Conservation (phyloP, 2,329 filamentous ascomycete species). For the Lachnellula occidentalis region DNA sequence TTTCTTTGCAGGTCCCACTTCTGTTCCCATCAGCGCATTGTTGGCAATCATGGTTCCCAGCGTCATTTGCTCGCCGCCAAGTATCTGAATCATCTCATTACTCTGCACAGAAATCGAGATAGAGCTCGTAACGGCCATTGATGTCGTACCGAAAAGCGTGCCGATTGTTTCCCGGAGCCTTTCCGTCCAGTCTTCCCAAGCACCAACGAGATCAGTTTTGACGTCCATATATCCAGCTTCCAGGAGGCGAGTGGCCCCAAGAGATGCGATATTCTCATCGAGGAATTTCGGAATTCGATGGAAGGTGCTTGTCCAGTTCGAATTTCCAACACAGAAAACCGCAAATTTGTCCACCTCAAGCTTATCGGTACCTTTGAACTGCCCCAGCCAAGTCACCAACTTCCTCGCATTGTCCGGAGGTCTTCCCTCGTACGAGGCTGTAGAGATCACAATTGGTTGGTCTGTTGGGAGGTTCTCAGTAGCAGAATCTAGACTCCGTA, state of each 20-base stretch:
- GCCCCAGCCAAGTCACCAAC: constrained; percentile 63
- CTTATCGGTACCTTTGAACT: constrained; percentile 35
- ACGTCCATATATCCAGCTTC: constrained; percentile 54
- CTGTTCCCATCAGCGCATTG: constrained; percentile 40
- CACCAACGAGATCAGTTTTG: constrained; percentile 58
- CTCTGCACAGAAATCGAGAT: too few relatives aligned
- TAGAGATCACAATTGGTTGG: constrained; percentile 59
- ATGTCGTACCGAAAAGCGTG: constrained; percentile 43
- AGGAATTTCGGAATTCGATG: constrained; percentile 60
- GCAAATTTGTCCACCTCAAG: constrained; percentile 55
- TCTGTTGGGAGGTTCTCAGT: constrained; percentile 53
- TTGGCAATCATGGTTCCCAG: constrained; percentile 51
- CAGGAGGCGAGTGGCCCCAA: constrained; percentile 44
- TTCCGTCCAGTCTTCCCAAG: constrained; percentile 63
- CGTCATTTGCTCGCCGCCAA: constrained; percentile 30
- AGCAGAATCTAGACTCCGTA: constrained; percentile 47
- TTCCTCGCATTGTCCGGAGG: constrained; percentile 64
- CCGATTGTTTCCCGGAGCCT: constrained; percentile 49
- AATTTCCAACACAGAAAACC: constrained; percentile 63
- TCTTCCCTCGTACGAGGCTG: constrained; percentile 67
- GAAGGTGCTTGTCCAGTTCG: constrained; percentile 56
- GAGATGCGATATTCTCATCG: constrained; percentile 46
- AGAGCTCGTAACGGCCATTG: neutral
- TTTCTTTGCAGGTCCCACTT: constrained; percentile 49
- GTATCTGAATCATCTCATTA: neutral